These are phyloP conservation scores for Nakazawaea laoshanensis DNA, from an alignment of 805 yeast species.

Conservation along the genomic window DNA sequence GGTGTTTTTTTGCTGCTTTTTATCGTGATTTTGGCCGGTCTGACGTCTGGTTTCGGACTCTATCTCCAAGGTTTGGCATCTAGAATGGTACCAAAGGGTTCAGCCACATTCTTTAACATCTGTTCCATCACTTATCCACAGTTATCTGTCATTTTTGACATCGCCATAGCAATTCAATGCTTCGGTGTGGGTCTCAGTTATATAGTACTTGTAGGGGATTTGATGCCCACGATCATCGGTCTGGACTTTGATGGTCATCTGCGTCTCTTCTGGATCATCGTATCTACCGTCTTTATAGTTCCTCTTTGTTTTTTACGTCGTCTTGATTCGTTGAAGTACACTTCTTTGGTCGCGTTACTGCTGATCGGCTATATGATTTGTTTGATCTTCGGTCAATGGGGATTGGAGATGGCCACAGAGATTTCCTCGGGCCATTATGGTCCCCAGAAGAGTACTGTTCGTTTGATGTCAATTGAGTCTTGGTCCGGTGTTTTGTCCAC, in stretches of 20 bases:
- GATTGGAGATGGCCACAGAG: slow-evolving; percentile 16
- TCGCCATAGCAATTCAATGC: slow-evolving; percentile 69
- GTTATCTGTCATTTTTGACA: slow-evolving; percentile 62
- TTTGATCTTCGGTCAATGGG: slow-evolving; percentile 43
- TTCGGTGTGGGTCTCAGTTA: slow-evolving; percentile 72
- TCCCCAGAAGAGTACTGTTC: slow-evolving; percentile 32
- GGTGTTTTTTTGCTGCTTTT: slow-evolving; percentile 51
- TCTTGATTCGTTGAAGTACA: slow-evolving; percentile 61
- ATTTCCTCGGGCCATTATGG: slow-evolving; percentile 32
- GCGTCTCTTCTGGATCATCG: slow-evolving; percentile 46
- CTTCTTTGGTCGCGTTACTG: slow-evolving; percentile 60
- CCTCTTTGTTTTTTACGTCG: slow-evolving; percentile 58
- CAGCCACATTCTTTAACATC: slow-evolving; percentile 64
- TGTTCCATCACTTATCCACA: slow-evolving; percentile 68
- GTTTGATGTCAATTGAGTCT: slow-evolving; percentile 32
- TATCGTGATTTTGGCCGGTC: slow-evolving; percentile 52
- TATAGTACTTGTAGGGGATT: slow-evolving; percentile 67
- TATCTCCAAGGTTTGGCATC: slow-evolving; percentile 55
- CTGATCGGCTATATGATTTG: slow-evolving; percentile 58
- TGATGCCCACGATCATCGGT: slow-evolving; percentile 49
- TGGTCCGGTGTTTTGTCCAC: slow-evolving; percentile 44
- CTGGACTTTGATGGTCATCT: slow-evolving; percentile 20
- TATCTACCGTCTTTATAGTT: slow-evolving; percentile 42
- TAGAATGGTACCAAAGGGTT: slow-evolving; percentile 43
- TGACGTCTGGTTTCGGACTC: slow-evolving; percentile 61